Percentiles rank a stretch among this genome's conserved stretches.
These are phyloP conservation scores for Amylostereum areolatum DNA, from an alignment of 1,284 basidiomycete species.

Conservation along the genomic window DNA sequence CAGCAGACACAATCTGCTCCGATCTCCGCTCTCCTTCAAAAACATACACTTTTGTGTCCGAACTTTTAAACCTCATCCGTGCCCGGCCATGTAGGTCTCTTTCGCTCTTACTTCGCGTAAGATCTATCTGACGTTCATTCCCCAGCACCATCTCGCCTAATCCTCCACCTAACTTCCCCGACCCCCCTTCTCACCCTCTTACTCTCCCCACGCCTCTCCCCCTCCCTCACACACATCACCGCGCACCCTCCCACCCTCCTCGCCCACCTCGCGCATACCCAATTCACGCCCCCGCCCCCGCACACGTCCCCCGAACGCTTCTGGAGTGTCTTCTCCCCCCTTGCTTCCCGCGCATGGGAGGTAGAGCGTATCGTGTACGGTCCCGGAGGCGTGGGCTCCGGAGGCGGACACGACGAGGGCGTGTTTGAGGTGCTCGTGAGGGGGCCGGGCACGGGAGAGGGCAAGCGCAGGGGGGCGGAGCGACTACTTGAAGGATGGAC, in stretches of 20 bases:
- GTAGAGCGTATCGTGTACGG: conserved; percentile 58
- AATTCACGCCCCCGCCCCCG: conserved; percentile 65
- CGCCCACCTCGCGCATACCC: conserved; percentile 55
- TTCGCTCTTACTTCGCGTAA: conserved; percentile 4
- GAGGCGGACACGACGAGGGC: conserved; percentile 35
- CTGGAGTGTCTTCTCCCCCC: conserved; percentile 66
- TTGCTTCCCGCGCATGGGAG: conserved; percentile 56
- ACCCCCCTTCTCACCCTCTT: conserved; percentile 52
- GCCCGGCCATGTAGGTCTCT: conserved; percentile 38
- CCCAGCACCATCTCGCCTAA: conserved; percentile 57
- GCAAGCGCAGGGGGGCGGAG: conserved; percentile 48
- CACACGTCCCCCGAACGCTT: conserved; percentile 57
- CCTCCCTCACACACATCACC: conserved; percentile 58
- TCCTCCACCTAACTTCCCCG: conserved; percentile 53
- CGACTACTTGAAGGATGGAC: conserved; percentile 64
- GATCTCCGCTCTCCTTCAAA: conserved; percentile 52
- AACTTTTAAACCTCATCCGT: conserved; percentile 36
- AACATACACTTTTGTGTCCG: conserved; percentile 44
- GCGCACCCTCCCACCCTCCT: conserved; percentile 65
- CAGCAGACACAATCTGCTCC: conserved; percentile 53
- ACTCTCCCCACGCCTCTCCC: conserved; percentile 56
- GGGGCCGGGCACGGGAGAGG: conserved; percentile 23
- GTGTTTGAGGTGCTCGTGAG: conserved; percentile 62
- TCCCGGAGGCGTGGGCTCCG: conserved; percentile 43
- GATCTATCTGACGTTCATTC: conserved; percentile 6